Percentiles rank a stretch among this genome's conserved stretches.
These are phyloP conservation scores for Rhodotorula graminis DNA, from an alignment of 768 basidiomycete genomes.

Conservation along the genomic window DNA sequence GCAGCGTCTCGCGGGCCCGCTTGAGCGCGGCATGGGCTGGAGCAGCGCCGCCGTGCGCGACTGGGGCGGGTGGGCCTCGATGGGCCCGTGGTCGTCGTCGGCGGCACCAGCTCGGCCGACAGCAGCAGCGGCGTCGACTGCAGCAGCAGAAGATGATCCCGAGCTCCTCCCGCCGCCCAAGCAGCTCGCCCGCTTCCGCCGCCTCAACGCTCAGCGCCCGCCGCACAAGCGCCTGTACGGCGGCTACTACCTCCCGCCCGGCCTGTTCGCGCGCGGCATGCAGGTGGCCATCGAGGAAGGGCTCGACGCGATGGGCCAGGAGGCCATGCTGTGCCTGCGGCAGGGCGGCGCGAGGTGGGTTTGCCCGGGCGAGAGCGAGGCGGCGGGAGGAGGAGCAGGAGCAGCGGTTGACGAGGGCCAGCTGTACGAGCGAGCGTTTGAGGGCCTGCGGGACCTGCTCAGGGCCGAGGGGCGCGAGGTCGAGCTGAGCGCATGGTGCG, in stretches of 20 bases:
- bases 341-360: constrained; percentile 17
- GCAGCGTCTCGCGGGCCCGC: background rate
- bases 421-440: constrained; percentile 20
- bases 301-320: constrained; percentile 15
- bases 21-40: background rate
- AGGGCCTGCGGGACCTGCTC: background rate
- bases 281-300: constrained; percentile 7
- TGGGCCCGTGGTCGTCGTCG: no score
- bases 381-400: background rate
- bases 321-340: constrained; percentile 25
- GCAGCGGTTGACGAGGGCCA: background rate
- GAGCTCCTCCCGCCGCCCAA: background rate
- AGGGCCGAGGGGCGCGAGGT: background rate
- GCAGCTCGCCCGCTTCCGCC: constrained; percentile 1
- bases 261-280: constrained; percentile 2
- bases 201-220: background rate
- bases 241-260: background rate
- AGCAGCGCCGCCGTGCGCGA: background rate
- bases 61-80: background rate
- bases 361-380: background rate
- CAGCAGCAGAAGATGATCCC: background rate
- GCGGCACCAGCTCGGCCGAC: background rate
- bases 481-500: constrained; percentile 11
- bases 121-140: background rate
- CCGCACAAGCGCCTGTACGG: constrained; percentile 13